Evolutionary conservation across 768 basidiomycete species (phyloP), one percentile per base, ranked within the genome.

Genomic region (Auriculariales sp.): DNA sequence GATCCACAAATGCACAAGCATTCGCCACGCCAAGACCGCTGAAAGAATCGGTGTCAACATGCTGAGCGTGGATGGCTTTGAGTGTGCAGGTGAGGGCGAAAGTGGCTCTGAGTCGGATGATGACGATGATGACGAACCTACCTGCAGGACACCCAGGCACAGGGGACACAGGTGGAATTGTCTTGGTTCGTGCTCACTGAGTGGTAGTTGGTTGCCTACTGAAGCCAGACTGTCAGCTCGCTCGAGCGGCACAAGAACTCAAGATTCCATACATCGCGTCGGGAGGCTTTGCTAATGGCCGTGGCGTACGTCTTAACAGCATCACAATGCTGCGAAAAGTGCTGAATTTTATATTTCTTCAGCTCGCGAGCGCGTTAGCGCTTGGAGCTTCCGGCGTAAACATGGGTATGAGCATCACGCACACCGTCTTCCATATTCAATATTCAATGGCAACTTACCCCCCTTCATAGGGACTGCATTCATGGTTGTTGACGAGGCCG

Each of bases 141-240:
- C 87, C 88, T 59, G 92, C 90, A 28, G 92, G 92, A 24, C 89
- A 92, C 63, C 90, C 90, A 15, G 93, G 93, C 53, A 93, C 95
- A 60, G 87, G 94, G 35, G 93, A 95, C 59, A 84, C 95, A 22
- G 86, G 87, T 3, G 86, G 84, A 3, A 58, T 94, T 22, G 83
- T 95, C 3, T 65, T 95, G 66, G 89, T 89, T 55, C 49, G 45
- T 17, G 3, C 3, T 54, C 11, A 29, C 47, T 28, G 34, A 44
- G 14, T 4, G 53, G 11, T 33, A 11, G 3, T 45, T 24, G 10
- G 15, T n/a, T 56, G n/a, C n/a, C n/a, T n/a, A n/a, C n/a, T n/a
- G n/a, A n/a, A n/a, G n/a, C n/a, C n/a, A n/a, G n/a, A n/a, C n/a
- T n/a, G n/a, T n/a, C n/a, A 91, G 88, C 72, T 95, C 44, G 90